Evolutionary conservation across 1,284 basidiomycete species (phyloP), one percentile per base, ranked within the genome.

Genomic region (Caloboletus inedulis): DNA sequence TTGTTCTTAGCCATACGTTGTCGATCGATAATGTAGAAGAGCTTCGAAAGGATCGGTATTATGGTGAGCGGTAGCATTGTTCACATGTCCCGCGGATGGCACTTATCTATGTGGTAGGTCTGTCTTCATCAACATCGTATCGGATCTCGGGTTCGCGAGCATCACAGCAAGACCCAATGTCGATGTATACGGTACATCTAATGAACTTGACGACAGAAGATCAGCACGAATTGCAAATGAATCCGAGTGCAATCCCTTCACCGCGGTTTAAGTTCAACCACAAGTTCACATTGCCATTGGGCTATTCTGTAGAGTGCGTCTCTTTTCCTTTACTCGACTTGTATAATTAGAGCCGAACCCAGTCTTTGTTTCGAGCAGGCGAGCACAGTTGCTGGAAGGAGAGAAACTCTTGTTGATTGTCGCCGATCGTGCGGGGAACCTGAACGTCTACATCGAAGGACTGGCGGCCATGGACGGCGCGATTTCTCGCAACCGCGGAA

Each of bases 381-480:
- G 73, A 45, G 60, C 61, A 0, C 72, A 71, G 36, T 30, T 70
- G 0, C 69, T 81, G 5, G 66, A 69, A 12, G 65, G 70, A 9
- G 68, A 71, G 7, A 74, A 62, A 29, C 61, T 77, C 8, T 63
- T 83, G 8, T 58, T 82, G 5, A 64, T 82, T 3, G 49, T 76
- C 3, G 66, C 69, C 10, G 73, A 76, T 53, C 58, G 57, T 2
- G 29, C 50, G 1, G 69, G 69, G 3, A 65, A 70, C 7, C 43
- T 76, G 23, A 56, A 46, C 13, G 59, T 82, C 6, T 80, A 71
- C 45, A 59, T 77, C 3, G 81, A 80, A 0, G 41, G 34, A 1
- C 55, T 73, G 0, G 34, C 45, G 2, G 53, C 27, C 4, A 64
- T 82, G 6, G 66, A 69, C 0, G 49, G 59, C 2, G 72, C 74